These are phyloP conservation scores for Heliosperma pusillum DNA, from an alignment of 148 eudicot genomes.

Conservation along the genomic window DNA sequence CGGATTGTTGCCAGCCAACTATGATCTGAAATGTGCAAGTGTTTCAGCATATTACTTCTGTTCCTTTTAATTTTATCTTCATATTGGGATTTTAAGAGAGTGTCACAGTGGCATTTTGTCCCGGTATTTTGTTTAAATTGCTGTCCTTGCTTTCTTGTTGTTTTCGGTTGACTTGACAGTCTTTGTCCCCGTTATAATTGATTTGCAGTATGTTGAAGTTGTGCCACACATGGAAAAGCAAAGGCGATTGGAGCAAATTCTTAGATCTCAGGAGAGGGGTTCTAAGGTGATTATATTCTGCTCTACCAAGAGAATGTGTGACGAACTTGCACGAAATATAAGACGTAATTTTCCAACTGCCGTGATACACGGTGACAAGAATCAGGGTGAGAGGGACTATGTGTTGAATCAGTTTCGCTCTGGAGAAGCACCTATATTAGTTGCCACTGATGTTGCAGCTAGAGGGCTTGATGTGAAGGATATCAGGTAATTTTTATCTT, in stretches of 20 bases:
- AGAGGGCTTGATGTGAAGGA: conserved; percentile 95
- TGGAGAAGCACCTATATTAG: conserved; percentile 75
- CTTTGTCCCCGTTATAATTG: conserved; percentile 6
- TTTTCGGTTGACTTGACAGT: not conserved
- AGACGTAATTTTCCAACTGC: conserved; percentile 88
- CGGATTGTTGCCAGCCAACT: not conserved
- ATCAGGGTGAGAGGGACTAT: conserved; percentile 87
- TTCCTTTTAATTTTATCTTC: not conserved
- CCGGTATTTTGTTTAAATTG: not conserved
- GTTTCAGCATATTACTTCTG: not conserved
- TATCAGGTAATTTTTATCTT: conserved; percentile 50
- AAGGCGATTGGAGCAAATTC: conserved; percentile 90
- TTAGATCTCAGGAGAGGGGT: conserved; percentile 82
- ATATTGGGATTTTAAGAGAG: not conserved
- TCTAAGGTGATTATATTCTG: conserved; percentile 85
- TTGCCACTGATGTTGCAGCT: conserved; percentile 99
- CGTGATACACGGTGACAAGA: conserved; percentile 95
- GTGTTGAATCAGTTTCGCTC: conserved; percentile 83
- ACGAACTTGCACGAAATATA: conserved; percentile 76
- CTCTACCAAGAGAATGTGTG: conserved; percentile 84
- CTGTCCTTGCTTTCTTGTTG: not conserved
- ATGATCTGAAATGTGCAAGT: not conserved
- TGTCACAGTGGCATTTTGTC: not conserved
- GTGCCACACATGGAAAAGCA: conserved; percentile 90
- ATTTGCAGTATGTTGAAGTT: conserved; percentile 76